Percentiles rank a stretch among this genome's conserved stretches.
Evolutionary conservation across 176 grass and related monocot genomes (phyloP).

Genomic region (Cocos nucifera): DNA sequence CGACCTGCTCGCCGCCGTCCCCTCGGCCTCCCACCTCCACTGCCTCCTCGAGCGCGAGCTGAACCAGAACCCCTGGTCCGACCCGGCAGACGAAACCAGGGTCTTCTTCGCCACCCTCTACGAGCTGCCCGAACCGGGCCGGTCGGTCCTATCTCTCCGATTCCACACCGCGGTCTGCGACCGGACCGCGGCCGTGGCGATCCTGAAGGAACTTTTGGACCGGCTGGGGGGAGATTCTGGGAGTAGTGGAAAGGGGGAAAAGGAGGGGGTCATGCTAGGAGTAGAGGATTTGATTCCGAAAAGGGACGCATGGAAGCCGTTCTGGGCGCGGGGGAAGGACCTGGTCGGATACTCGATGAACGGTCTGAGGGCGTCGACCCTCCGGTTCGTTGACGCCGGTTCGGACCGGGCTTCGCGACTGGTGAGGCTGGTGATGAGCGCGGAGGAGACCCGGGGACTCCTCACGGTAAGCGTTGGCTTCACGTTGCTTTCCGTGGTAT

Average conservation of each 20-base stretch:
- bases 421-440: conserved; percentile 37
- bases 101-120: conserved; percentile 58
- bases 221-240: conserved; percentile 21
- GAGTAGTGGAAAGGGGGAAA: conserved; percentile 11
- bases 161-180: conserved; percentile 77
- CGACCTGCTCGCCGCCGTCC: not conserved
- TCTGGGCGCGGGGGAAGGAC: conserved; percentile 81
- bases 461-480: conserved; percentile 40
- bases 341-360: conserved; percentile 84
- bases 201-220: conserved; percentile 46
- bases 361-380: conserved; percentile 56
- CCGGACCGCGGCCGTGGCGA: conserved; percentile 29
- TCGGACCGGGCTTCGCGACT: conserved; percentile 44
- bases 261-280: conserved; percentile 9
- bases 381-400: conserved; percentile 50
- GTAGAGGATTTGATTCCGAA: conserved; percentile 67
- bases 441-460: conserved; percentile 49
- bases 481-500: too few species aligned
- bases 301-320: conserved; percentile 66
- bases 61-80: conserved; percentile 62
- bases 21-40: conserved; percentile 28
- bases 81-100: conserved; percentile 13
- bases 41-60: conserved; percentile 75
- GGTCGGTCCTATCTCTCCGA: conserved; percentile 40
- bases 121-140: conserved; percentile 20